Conservation (phyloP, 805 yeast species). For the Naumovozyma dairenensis region DNA sequence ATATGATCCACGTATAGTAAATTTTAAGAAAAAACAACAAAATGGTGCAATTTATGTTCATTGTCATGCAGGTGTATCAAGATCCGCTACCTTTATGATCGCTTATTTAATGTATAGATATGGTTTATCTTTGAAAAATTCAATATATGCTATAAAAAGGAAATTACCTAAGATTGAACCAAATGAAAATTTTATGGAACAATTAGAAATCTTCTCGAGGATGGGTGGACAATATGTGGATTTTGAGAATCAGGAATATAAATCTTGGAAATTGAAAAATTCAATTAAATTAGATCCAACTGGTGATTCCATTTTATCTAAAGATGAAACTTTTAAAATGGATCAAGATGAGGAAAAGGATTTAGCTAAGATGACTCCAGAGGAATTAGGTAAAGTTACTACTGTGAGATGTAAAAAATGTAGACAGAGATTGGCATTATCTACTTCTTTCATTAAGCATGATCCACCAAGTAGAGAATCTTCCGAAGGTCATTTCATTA, state of each 20-base stretch:
- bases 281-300: conserved; percentile 35
- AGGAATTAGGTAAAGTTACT: conserved; percentile 21
- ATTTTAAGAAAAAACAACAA: conserved; percentile 30
- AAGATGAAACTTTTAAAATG: conserved; percentile 28
- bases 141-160: conserved; percentile 67
- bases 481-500: conserved; percentile 55
- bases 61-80: conserved; percentile 88
- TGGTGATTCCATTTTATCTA: conserved; percentile 25
- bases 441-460: conserved; percentile 55
- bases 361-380: conserved; percentile 18
- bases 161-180: conserved; percentile 55
- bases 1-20: conserved; percentile 23
- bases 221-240: conserved; percentile 30
- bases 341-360: conserved; percentile 20
- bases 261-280: conserved; percentile 34
- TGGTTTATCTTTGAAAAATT: conserved; percentile 46
- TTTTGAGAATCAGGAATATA: conserved; percentile 28
- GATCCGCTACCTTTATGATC: conserved; percentile 77
- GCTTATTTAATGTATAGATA: conserved; percentile 83
- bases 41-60: conserved; percentile 47
- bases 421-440: conserved; percentile 57
- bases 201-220: conserved; percentile 52
- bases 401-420: conserved; percentile 74
- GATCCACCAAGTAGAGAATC: conserved; percentile 56
- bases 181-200: conserved; percentile 64